A percentile compares a stretch with the other conserved stretches of the same genome.
Evolutionary conservation across 208 protist genomes (phyloP).

Genomic region (Wallacemonas collosoma): DNA sequence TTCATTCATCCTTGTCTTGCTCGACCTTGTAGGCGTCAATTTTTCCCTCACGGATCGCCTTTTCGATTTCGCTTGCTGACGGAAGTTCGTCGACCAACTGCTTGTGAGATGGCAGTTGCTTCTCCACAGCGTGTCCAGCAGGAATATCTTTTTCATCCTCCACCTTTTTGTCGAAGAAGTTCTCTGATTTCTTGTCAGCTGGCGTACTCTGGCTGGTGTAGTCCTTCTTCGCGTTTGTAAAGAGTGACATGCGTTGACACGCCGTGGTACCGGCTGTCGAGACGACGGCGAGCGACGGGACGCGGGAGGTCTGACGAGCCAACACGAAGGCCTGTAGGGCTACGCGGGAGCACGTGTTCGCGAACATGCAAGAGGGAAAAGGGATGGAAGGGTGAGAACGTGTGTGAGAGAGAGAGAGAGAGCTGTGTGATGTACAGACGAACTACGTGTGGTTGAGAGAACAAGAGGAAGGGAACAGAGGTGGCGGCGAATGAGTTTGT

Average conservation of each 20-base stretch:
- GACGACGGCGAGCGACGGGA: neutral
- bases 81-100: constrained; percentile 77
- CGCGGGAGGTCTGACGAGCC: neutral
- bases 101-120: constrained; percentile 42
- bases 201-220: constrained; percentile 26
- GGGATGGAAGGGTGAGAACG: neutral
- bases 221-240: constrained; percentile 38
- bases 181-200: constrained; percentile 16
- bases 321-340: neutral
- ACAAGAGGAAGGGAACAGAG: too few relatives aligned
- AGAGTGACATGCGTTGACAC: constrained; percentile 16
- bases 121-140: constrained; percentile 27
- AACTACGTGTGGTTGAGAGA: too few relatives aligned
- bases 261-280: neutral
- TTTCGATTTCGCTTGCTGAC: constrained; percentile 45
- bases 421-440: too few relatives aligned
- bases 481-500: too few relatives aligned
- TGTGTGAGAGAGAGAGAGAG: too few relatives aligned
- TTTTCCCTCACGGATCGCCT: constrained; percentile 35
- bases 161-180: constrained; percentile 31
- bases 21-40: constrained; percentile 34
- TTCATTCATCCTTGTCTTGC: constrained; percentile 29
- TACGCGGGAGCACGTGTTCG: neutral
- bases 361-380: neutral
- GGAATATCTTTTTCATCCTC: constrained; percentile 30